These are phyloP conservation scores for Hypoxylon sp. DNA, from an alignment of 2,329 filamentous ascomycete species.

Conservation along the genomic window DNA sequence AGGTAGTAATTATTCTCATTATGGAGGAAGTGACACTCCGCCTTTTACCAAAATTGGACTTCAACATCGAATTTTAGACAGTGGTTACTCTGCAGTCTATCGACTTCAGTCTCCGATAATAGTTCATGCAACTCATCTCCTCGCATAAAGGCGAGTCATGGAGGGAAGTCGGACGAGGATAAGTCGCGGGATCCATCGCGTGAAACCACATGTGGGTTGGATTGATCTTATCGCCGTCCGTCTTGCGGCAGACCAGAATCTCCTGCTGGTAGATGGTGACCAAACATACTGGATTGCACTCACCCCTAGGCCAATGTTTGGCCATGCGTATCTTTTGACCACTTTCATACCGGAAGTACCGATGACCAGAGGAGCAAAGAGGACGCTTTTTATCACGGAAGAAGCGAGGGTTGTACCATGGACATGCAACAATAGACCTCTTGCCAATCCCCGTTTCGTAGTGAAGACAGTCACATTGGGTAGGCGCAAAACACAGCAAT, in stretches of 20 bases:
- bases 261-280: constrained; percentile 29
- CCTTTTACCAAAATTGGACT: not conserved
- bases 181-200: constrained; percentile 45
- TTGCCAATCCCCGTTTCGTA: constrained; percentile 29
- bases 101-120: constrained; percentile 8
- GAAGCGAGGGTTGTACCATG: too few species aligned
- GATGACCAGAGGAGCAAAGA: not conserved
- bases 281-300: constrained; percentile 29
- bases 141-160: constrained; percentile 6
- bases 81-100: not conserved
- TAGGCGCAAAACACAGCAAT: constrained; percentile 40
- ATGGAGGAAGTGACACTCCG: not conserved
- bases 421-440: not conserved
- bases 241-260: constrained; percentile 37
- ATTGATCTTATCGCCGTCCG: constrained; percentile 28
- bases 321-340: constrained; percentile 5
- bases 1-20: not conserved
- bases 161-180: constrained; percentile 7
- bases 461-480: constrained; percentile 28
- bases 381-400: not conserved
- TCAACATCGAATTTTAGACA: not conserved
- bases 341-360: not conserved
- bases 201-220: constrained; percentile 44
- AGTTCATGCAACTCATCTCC: constrained; percentile 22
- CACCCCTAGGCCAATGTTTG: constrained; percentile 13